Percentiles rank a stretch among this genome's conserved stretches.
Conservation (phyloP, 306 rosid genomes). For the Albizia julibrissin region DNA sequence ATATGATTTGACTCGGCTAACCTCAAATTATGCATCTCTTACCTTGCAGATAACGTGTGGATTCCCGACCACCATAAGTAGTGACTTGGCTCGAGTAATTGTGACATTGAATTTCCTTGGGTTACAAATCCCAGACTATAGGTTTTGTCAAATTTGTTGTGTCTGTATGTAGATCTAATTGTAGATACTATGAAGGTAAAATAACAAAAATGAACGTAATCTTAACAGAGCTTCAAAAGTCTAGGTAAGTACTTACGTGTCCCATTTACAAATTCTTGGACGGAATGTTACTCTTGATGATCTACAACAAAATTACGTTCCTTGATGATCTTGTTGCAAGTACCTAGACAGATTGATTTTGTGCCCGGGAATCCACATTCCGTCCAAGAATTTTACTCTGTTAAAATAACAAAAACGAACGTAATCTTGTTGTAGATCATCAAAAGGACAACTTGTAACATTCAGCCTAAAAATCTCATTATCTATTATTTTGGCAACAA, state of each 20-base stretch:
- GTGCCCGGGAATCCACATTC: too few relatives aligned
- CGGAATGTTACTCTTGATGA: too few relatives aligned
- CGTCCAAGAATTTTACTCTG: too few relatives aligned
- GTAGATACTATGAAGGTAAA: conserved; percentile 61
- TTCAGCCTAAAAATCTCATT: neutral
- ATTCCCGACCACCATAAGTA: conserved; percentile 56
- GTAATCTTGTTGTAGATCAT: neutral
- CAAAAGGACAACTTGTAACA: neutral
- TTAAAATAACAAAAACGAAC: neutral
- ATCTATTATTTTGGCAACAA: neutral
- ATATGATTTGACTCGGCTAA: neutral
- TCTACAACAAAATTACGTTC: too few relatives aligned
- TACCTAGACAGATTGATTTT: too few relatives aligned
- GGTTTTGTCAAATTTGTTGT: conserved; percentile 49
- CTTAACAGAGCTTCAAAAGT: too few relatives aligned
- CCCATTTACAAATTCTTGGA: too few relatives aligned
- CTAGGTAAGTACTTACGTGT: too few relatives aligned
- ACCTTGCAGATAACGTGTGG: conserved; percentile 52
- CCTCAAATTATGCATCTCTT: neutral
- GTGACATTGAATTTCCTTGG: conserved; percentile 70
- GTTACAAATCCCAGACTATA: conserved; percentile 62
- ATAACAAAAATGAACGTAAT: neutral
- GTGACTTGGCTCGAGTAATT: conserved; percentile 58
- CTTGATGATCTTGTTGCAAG: too few relatives aligned
- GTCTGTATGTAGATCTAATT: conserved; percentile 60